Evolutionary conservation across 2,329 filamentous ascomycete species (phyloP).

Genomic region (Fusarium praegraminearum): DNA sequence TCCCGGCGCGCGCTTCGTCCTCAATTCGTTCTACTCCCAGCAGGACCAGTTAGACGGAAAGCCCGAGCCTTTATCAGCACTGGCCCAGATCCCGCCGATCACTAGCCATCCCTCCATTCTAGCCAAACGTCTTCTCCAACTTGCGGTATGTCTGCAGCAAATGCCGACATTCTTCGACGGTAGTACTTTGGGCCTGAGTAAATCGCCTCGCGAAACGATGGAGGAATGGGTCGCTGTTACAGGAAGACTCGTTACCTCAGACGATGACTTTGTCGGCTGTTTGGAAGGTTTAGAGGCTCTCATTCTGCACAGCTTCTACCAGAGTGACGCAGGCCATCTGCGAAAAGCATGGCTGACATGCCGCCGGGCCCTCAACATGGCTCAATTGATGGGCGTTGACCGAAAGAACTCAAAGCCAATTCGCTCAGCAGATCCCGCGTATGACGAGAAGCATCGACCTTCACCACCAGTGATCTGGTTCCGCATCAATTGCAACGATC

Average conservation of each 20-base stretch:
- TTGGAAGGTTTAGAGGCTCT: conserved; percentile 67
- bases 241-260: conserved; percentile 58
- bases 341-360: conserved; percentile 66
- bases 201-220: conserved; percentile 36
- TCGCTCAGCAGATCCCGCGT: conserved; percentile 54
- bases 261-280: conserved; percentile 64
- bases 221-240: conserved; percentile 51
- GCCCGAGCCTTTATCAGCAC: conserved; percentile 48
- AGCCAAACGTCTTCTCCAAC: conserved; percentile 60
- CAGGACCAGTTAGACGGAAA: conserved; percentile 50
- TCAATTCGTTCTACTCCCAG: conserved; percentile 46
- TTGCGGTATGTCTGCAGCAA: conserved; percentile 61
- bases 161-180: conserved; percentile 52
- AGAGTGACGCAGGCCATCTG: conserved; percentile 65
- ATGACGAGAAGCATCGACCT: conserved; percentile 49
- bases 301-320: conserved; percentile 61
- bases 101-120: conserved; percentile 61
- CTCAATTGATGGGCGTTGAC: conserved; percentile 64
- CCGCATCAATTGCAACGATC: conserved; percentile 62
- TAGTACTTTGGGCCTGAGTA: conserved; percentile 43
- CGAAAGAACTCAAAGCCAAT: conserved; percentile 50
- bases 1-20: conserved; percentile 44
- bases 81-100: conserved; percentile 53
- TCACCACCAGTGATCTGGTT: conserved; percentile 58
- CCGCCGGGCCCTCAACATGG: conserved; percentile 63